A percentile compares a stretch with the other conserved stretches of the same genome.
phyloP scores from a whole-genome alignment of 116 monocot genomes.

The Cymodocea nodosa region DNA sequence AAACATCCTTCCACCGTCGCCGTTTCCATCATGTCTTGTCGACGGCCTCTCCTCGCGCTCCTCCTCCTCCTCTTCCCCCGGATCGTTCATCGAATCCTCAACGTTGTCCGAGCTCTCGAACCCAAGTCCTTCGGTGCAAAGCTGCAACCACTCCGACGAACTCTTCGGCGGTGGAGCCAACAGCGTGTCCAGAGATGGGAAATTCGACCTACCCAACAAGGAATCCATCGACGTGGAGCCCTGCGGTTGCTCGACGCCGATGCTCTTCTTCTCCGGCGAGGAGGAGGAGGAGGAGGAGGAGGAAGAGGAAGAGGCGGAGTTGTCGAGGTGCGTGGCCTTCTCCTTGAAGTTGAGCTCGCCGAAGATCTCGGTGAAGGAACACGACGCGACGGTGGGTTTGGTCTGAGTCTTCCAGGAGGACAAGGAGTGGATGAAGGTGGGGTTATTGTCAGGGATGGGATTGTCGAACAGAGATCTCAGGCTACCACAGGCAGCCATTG shows the following conservation, averaged over 20 bases:
- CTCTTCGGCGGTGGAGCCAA: background rate
- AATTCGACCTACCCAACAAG: background rate
- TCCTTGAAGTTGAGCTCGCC: conserved; percentile 20
- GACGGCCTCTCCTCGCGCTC: background rate
- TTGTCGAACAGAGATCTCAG: conserved; percentile 2
- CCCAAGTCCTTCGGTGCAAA: conserved; percentile 85
- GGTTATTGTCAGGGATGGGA: background rate
- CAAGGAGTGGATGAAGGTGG: background rate
- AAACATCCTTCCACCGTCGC: conserved; percentile 8
- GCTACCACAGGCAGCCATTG: conserved; percentile 4
- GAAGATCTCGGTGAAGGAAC: conserved; percentile 16
- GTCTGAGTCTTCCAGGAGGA: background rate
- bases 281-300: too few species aligned
- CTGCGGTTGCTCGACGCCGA: background rate
- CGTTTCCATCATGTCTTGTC: background rate
- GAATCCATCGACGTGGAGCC: background rate
- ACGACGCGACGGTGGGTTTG: background rate
- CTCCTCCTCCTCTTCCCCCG: conserved; percentile 3
- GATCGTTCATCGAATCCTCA: conserved; percentile 4
- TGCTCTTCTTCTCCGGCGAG: background rate
- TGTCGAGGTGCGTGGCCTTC: background rate
- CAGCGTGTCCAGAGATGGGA: background rate
- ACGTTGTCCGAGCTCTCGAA: conserved; percentile 62
- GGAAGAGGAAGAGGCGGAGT: background rate
- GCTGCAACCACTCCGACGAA: conserved; percentile 27